A percentile compares a stretch with the other conserved stretches of the same genome.
Evolutionary conservation across 108 stramenopile genomes (phyloP).

Genomic region (Fragilaria crotonensis): DNA sequence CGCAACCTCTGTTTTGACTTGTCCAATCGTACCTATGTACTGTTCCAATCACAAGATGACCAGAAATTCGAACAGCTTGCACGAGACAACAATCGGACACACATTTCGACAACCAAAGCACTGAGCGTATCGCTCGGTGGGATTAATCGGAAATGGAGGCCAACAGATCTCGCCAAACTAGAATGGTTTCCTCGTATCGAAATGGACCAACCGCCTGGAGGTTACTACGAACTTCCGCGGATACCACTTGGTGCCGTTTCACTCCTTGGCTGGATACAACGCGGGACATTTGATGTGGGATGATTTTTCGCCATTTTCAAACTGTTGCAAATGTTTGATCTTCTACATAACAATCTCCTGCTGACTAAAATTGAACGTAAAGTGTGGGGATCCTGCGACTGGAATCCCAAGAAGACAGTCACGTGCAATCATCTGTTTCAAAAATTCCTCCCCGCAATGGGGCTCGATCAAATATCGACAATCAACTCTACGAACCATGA

Average conservation of each 20-base stretch:
- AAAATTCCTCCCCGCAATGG: conserved; percentile 8
- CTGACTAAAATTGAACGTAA: not conserved
- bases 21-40: conserved; percentile 30
- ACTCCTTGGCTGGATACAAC: conserved; percentile 47
- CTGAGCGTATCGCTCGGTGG: conserved; percentile 24
- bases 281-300: conserved; percentile 54
- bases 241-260: conserved; percentile 43
- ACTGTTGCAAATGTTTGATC: conserved; percentile 31
- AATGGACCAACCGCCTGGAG: not conserved
- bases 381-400: not conserved
- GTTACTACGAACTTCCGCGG: conserved; percentile 15
- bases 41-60: conserved; percentile 24
- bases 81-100: not conserved
- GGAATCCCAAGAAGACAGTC: not conserved
- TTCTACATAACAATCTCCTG: conserved; percentile 12
- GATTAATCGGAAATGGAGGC: conserved; percentile 49
- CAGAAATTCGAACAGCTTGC: not conserved
- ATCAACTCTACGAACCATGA: conserved; percentile 2
- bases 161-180: conserved; percentile 10
- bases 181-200: conserved; percentile 43
- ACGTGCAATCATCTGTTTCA: not conserved
- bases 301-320: conserved; percentile 47
- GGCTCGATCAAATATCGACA: not conserved
- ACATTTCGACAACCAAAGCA: not conserved
- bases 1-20: conserved; percentile 36